These are phyloP conservation scores for Globisporangium spinosum DNA, from an alignment of 352 stramenopile genomes.

Conservation along the genomic window DNA sequence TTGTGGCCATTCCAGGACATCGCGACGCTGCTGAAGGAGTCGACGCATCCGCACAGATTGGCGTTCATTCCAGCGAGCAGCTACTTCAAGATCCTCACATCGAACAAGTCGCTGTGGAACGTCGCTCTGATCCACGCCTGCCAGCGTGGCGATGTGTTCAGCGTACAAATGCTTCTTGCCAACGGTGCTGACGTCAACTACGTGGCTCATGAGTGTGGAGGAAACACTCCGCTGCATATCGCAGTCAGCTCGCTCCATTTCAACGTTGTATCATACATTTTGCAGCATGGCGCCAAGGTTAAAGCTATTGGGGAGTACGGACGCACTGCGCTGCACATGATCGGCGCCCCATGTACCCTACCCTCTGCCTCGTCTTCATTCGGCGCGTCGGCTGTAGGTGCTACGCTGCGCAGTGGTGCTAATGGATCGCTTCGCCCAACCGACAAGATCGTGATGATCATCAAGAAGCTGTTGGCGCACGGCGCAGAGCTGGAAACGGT, in stretches of 20 bases:
- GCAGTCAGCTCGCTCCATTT: slow-evolving; percentile 80
- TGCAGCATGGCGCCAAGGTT: slow-evolving; percentile 83
- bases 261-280: slow-evolving; percentile 83
- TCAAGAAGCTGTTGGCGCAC: slow-evolving; percentile 80
- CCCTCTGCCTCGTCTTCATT: slow-evolving; percentile 39
- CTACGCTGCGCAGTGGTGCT: slow-evolving; percentile 19
- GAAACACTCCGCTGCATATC: slow-evolving; percentile 78
- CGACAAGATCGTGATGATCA: slow-evolving; percentile 72
- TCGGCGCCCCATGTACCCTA: slow-evolving; percentile 62
- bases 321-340: slow-evolving; percentile 74
- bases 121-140: slow-evolving; percentile 86
- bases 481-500: slow-evolving; percentile 55
- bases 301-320: slow-evolving; percentile 66
- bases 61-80: slow-evolving; percentile 81
- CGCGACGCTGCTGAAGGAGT: slow-evolving; percentile 55
- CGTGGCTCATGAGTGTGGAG: slow-evolving; percentile 71
- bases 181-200: slow-evolving; percentile 89
- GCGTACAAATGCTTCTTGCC: slow-evolving; percentile 84
- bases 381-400: slow-evolving; percentile 17
- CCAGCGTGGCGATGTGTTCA: slow-evolving; percentile 77
- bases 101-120: slow-evolving; percentile 87
- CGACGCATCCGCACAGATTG: slow-evolving; percentile 64
- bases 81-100: slow-evolving; percentile 87
- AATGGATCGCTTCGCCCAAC: slow-evolving; percentile 33
- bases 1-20: slow-evolving; percentile 82